phyloP scores from a whole-genome alignment of 1,284 basidiomycete genomes.

The Hemileia vastatrix region DNA sequence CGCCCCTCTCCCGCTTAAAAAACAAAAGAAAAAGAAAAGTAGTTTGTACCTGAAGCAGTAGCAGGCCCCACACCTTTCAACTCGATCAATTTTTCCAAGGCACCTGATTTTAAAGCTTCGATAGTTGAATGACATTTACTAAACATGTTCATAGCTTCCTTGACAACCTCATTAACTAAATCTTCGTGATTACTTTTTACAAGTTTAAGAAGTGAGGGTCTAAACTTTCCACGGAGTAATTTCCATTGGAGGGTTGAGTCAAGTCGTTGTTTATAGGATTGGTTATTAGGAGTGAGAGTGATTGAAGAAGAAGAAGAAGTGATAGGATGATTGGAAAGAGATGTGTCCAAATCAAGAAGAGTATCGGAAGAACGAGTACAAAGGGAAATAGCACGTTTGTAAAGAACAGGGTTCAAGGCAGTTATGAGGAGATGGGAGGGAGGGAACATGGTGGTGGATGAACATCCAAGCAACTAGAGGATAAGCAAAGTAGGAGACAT shows the following conservation, averaged over 20 bases:
- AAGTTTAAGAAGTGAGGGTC: conserved; percentile 1
- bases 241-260: conserved; percentile 13
- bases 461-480: too few species aligned
- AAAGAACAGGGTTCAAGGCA: too few species aligned
- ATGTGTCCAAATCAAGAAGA: too few species aligned
- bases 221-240: conserved; percentile 2
- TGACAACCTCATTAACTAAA: neutral
- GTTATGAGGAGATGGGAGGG: too few species aligned
- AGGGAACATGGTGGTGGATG: too few species aligned
- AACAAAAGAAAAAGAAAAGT: too few species aligned
- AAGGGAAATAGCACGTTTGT: too few species aligned
- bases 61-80: conserved; percentile 15
- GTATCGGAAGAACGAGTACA: too few species aligned
- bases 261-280: conserved; percentile 39
- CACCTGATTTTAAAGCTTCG: neutral
- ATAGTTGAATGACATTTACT: neutral
- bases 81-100: conserved; percentile 6
- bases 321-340: neutral
- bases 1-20: neutral
- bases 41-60: conserved; percentile 17
- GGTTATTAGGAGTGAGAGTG: conserved; percentile 29
- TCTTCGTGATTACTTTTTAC: conserved; percentile 4
- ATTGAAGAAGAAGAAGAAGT: neutral
- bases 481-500: too few species aligned
- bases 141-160: neutral